These are phyloP conservation scores for Aureobasidium sp. DNA, from an alignment of 2,329 filamentous ascomycete genomes.

Conservation along the genomic window DNA sequence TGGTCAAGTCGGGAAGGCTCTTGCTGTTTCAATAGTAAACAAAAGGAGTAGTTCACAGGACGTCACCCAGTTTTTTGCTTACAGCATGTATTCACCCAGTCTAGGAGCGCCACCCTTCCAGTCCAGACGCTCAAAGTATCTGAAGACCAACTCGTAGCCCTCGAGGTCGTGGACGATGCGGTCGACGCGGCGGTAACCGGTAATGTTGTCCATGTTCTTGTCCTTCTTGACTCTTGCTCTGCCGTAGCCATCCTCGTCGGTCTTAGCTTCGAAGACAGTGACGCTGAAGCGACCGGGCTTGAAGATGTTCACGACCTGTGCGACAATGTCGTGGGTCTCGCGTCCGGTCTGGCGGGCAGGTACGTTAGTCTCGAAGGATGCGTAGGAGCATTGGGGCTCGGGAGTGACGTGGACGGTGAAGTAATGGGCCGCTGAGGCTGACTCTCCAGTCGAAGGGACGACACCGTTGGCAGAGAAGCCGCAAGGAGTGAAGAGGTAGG, in stretches of 20 bases:
- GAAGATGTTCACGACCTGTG: constrained; percentile 93
- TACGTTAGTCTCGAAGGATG: constrained; percentile 97
- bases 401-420: constrained; percentile 98
- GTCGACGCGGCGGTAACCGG: constrained; percentile 82
- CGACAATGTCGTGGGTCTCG: constrained; percentile 80
- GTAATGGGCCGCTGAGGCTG: constrained; percentile 58
- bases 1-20: constrained; percentile 3
- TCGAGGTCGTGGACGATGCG: constrained; percentile 96
- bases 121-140: constrained; percentile 88
- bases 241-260: constrained; percentile 33
- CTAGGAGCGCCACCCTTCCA: constrained; percentile 60
- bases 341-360: constrained; percentile 80
- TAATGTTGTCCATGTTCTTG: constrained; percentile 63
- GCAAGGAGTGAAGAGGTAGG: constrained; percentile 92
- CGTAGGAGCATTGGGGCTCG: constrained; percentile 93
- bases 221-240: constrained; percentile 33
- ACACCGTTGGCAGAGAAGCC: constrained; percentile 97
- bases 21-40: constrained; percentile 2
- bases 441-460: constrained; percentile 55
- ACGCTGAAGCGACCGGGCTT: constrained; percentile 96
- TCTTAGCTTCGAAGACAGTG: constrained; percentile 89
- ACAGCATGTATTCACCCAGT: constrained; percentile 43
- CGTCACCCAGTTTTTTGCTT: neutral
- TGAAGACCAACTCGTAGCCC: constrained; percentile 92
- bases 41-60: neutral